A percentile compares a stretch with the other conserved stretches of the same genome.
These are phyloP conservation scores for Tetrapisispora fleetii DNA, from an alignment of 805 yeast species.

Conservation along the genomic window DNA sequence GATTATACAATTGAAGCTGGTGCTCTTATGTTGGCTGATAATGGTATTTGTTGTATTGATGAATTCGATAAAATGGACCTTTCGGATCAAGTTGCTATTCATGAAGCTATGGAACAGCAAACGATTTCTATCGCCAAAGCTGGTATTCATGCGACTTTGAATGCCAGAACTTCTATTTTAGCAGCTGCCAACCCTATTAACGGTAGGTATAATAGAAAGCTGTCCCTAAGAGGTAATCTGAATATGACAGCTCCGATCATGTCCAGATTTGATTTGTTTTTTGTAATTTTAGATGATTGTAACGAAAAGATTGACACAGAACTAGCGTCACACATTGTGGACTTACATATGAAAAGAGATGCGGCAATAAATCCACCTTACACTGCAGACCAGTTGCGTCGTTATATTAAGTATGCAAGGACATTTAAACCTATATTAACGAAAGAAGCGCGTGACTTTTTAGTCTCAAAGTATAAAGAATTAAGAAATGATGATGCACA, in stretches of 20 bases:
- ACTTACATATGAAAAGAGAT: conserved; percentile 83
- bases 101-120: conserved; percentile 99
- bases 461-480: conserved; percentile 75
- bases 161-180: conserved; percentile 89
- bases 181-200: conserved; percentile 99
- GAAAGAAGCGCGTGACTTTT: conserved; percentile 62
- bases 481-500: conserved; percentile 84
- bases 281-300: conserved; percentile 90
- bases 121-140: conserved; percentile 98
- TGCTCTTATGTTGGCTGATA: conserved; percentile 95
- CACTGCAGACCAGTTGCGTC: conserved; percentile 74
- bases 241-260: conserved; percentile 97
- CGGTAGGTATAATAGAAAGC: conserved; percentile 88
- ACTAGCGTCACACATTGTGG: conserved; percentile 86
- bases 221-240: conserved; percentile 74
- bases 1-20: conserved; percentile 98
- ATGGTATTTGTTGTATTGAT: conserved; percentile 96
- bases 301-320: conserved; percentile 84
- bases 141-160: conserved; percentile 94
- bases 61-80: conserved; percentile 98
- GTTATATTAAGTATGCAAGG: conserved; percentile 85
- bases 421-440: conserved; percentile 88
- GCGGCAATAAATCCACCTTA: conserved; percentile 85
- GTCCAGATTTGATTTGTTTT: conserved; percentile 94
- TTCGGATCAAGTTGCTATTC: conserved; percentile 93